These are phyloP conservation scores for Aspergillus bombycis DNA, from an alignment of 2,329 filamentous ascomycete genomes.

Conservation along the genomic window DNA sequence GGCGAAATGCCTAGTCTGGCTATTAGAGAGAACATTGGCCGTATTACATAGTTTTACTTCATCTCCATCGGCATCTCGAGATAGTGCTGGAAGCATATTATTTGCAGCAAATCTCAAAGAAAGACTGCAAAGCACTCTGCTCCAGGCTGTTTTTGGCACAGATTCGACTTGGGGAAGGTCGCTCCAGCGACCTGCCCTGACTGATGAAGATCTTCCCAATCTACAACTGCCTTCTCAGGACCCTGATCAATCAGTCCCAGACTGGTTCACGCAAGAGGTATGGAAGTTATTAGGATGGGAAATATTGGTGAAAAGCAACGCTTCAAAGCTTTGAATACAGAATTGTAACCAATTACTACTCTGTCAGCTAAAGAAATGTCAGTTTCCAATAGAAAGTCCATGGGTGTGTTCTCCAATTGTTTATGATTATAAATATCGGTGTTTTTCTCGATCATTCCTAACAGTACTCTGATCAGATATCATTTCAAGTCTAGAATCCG, in stretches of 20 bases:
- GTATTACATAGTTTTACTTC: constrained; percentile 25
- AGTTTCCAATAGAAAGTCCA: neutral
- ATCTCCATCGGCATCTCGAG: neutral
- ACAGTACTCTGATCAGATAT: neutral
- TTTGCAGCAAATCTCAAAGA: constrained; percentile 30
- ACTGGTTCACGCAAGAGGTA: constrained; percentile 60
- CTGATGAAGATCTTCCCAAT: constrained; percentile 22
- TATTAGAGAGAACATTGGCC: constrained; percentile 35
- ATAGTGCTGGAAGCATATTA: neutral
- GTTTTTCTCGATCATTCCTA: neutral
- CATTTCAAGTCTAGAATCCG: constrained; percentile 43
- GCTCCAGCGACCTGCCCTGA: constrained; percentile 27
- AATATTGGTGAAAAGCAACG: constrained; percentile 23
- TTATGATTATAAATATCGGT: neutral
- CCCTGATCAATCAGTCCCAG: constrained; percentile 43
- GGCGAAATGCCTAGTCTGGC: constrained; percentile 39
- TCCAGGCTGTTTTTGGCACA: constrained; percentile 45
- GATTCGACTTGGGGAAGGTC: constrained; percentile 33
- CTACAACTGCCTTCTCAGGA: constrained; percentile 5
- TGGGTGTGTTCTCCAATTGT: neutral
- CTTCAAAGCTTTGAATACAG: neutral
- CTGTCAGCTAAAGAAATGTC: neutral
- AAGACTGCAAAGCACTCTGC: constrained; percentile 44
- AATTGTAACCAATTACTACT: neutral
- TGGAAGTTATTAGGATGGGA: constrained; percentile 65